These are phyloP conservation scores for Closterium sp. DNA, from an alignment of 139 green algal genomes.

Conservation along the genomic window DNA sequence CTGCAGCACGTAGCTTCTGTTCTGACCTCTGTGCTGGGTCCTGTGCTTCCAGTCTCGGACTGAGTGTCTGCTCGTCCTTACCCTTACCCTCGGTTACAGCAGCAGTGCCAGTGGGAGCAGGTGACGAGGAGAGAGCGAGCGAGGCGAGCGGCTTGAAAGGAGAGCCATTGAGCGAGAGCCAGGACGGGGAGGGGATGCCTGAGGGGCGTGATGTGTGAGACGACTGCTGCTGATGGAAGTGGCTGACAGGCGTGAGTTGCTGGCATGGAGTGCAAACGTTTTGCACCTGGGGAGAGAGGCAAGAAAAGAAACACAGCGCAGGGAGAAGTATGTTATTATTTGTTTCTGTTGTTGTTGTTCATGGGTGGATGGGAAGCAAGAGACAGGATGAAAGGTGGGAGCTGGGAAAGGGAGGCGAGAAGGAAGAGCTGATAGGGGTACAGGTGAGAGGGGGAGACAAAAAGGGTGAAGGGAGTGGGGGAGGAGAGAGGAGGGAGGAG, in stretches of 20 bases:
- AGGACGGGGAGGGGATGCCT: background rate
- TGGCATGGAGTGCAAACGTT: background rate
- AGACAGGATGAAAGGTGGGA: background rate
- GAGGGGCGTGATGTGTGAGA: background rate
- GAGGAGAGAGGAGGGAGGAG: background rate
- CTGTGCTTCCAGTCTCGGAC: too few relatives aligned
- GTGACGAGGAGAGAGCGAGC: background rate
- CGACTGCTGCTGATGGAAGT: background rate
- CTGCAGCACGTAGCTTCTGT: too few relatives aligned
- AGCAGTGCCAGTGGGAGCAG: background rate
- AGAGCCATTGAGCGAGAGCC: background rate
- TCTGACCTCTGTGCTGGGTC: too few relatives aligned
- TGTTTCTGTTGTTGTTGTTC: too few relatives aligned
- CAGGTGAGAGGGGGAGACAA: background rate
- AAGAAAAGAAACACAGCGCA: background rate
- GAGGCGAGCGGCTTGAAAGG: background rate
- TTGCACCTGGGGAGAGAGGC: background rate
- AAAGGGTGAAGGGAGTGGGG: background rate
- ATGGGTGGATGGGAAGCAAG: background rate
- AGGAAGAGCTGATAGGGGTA: too few relatives aligned
- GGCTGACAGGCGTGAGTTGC: background rate
- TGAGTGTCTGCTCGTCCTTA: background rate
- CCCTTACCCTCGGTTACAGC: background rate
- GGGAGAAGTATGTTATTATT: too few relatives aligned
- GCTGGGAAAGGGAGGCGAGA: background rate